These are phyloP conservation scores for Clathrus columnatus DNA, from an alignment of 768 basidiomycete genomes.

Conservation along the genomic window DNA sequence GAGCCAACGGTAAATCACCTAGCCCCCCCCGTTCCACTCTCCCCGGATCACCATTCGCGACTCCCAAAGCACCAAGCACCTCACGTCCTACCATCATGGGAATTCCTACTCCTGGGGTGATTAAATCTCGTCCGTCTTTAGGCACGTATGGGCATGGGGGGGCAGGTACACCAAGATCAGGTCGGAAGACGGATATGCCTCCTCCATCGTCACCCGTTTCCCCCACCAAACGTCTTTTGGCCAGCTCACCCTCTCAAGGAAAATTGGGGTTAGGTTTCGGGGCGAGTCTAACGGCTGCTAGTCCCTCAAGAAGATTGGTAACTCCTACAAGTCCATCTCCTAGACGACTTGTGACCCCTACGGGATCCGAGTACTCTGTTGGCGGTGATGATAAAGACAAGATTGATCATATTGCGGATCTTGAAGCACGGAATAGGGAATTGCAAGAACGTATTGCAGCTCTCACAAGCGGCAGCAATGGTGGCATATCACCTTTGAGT, in stretches of 20 bases:
- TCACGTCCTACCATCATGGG: conserved; percentile 29
- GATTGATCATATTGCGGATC: neutral
- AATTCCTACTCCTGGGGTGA: conserved; percentile 12
- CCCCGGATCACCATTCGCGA: conserved; percentile 50
- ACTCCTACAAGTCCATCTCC: conserved; percentile 8
- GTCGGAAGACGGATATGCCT: conserved; percentile 42
- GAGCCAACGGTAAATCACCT: conserved; percentile 10
- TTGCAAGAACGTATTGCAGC: conserved; percentile 43
- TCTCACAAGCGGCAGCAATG: conserved; percentile 29
- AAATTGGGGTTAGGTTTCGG: neutral
- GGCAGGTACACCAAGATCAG: conserved; percentile 7
- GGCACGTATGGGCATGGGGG: conserved; percentile 3
- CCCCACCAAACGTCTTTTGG: conserved; percentile 2
- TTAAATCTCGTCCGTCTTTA: conserved; percentile 3
- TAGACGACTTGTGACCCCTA: conserved; percentile 4
- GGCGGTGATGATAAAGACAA: neutral
- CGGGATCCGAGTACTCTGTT: conserved; percentile 11
- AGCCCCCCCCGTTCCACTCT: conserved; percentile 8
- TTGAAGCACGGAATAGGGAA: conserved; percentile 26
- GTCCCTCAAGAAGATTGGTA: conserved; percentile 3
- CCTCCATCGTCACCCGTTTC: conserved; percentile 57
- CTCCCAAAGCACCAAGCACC: conserved; percentile 47
- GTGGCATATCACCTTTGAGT: conserved; percentile 7
- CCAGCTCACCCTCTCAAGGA: conserved; percentile 3
- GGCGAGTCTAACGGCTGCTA: neutral